Evolutionary conservation across 2,329 filamentous ascomycete genomes (phyloP), one percentile per base, ranked within the genome.

Genomic region (Sporothrix curviconia): DNA sequence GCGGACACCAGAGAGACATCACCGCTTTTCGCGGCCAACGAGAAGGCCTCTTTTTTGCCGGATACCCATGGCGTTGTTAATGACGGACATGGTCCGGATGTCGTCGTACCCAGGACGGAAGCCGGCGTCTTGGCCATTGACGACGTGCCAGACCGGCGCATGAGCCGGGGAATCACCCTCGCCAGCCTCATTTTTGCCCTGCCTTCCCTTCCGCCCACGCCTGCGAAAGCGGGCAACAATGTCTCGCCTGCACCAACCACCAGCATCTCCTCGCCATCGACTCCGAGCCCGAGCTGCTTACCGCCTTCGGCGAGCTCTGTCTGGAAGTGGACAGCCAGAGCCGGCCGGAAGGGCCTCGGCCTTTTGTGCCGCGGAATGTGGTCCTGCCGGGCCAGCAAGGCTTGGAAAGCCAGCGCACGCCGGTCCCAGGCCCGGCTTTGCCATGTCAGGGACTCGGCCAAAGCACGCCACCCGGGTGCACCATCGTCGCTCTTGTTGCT

Each of bases 371-470:
- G 56, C 65, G 64, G 44, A 59, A 53, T 17, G 42, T 64, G 67
- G 4, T 49, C 43, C 62, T 66, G 5, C 17, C 56, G 66, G 7
- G 66, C 62, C 37, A 67, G 42, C 58, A 67, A 19, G 14, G 72
- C 65, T 50, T 70, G 69, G 57, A 81, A 72, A 15, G 70, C 69
- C 19, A 76, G 62, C 0, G 73, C 68, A 1, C 77, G 73, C 53
- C 71, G 73, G 50, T 81, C 79, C 80, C 79, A 82, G 62, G 76
- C 78, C 6, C 78, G 72, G 28, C 76, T 74, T 55, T 81, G 74
- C 61, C 75, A 76, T 0, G 79, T 80, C 43, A 80, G 65, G 0
- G 71, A 72, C 25, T 75, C 69, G 7, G 78, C 78, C 25, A 77
- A 66, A 12, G 66, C 62, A 11, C 63, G 60, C 70, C 77, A 80